Evolutionary conservation across 2,329 filamentous ascomycete species (phyloP).

Genomic region (Cercospora sojina): DNA sequence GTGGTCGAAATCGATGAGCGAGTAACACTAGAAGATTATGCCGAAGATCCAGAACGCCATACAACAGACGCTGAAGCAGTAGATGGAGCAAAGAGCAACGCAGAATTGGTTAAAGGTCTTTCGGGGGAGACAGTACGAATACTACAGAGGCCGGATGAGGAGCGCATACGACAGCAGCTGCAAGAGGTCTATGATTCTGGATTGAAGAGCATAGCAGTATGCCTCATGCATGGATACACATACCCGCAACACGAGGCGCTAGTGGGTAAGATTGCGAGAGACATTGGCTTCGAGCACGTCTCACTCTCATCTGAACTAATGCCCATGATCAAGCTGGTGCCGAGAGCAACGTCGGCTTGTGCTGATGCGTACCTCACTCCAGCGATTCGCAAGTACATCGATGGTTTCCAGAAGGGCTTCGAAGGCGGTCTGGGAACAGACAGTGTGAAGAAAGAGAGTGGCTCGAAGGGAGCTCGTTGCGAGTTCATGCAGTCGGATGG

Average conservation of each 20-base stretch:
- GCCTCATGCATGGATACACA: slow-evolving; percentile 88
- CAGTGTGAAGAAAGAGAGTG: slow-evolving; percentile 66
- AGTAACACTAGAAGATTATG: slow-evolving; percentile 88
- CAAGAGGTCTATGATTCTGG: slow-evolving; percentile 67
- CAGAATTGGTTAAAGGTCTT: slow-evolving; percentile 66
- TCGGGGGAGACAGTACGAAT: slow-evolving; percentile 74
- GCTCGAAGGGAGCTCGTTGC: slow-evolving; percentile 71
- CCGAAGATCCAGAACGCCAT: slow-evolving; percentile 73
- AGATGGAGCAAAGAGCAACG: slow-evolving; percentile 45
- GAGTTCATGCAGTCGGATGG: slow-evolving; percentile 96
- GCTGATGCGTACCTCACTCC: slow-evolving; percentile 80
- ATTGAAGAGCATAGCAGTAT: slow-evolving; percentile 81
- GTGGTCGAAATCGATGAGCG: slow-evolving; percentile 90
- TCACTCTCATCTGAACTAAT: slow-evolving; percentile 77
- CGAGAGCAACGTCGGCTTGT: slow-evolving; percentile 72
- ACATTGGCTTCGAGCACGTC: slow-evolving; percentile 81
- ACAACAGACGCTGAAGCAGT: slow-evolving; percentile 57
- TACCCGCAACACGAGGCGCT: slow-evolving; percentile 82
- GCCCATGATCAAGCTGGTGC: slow-evolving; percentile 84
- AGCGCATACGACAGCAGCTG: slow-evolving; percentile 59
- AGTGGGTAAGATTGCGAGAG: slow-evolving; percentile 71
- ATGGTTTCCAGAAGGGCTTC: slow-evolving; percentile 77
- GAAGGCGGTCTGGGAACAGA: slow-evolving; percentile 74
- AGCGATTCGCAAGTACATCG: slow-evolving; percentile 73
- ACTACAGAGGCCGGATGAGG: slow-evolving; percentile 60